phyloP scores from a whole-genome alignment of 2,329 filamentous ascomycete species.

The Chlorencoelia australis region DNA sequence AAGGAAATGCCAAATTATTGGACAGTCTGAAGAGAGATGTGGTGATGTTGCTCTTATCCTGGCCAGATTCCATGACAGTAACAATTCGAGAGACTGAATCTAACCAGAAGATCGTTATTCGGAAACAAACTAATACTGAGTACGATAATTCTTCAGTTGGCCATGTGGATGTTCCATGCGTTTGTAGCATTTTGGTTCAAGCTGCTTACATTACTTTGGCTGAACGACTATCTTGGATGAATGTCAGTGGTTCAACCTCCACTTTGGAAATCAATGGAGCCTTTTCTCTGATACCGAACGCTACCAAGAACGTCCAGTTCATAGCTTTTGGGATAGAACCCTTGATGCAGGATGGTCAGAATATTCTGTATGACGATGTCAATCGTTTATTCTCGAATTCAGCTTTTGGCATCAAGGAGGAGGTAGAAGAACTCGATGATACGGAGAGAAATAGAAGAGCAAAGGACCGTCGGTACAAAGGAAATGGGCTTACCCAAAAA shows the following conservation, averaged over 20 bases:
- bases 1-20: conserved; percentile 51
- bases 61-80: conserved; percentile 46
- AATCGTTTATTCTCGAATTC: conserved; percentile 71
- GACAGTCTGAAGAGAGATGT: conserved; percentile 33
- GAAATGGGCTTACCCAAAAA: conserved; percentile 37
- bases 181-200: conserved; percentile 52
- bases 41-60: conserved; percentile 60
- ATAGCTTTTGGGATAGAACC: conserved; percentile 68
- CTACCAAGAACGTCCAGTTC: conserved; percentile 68
- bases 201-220: conserved; percentile 48
- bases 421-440: conserved; percentile 28
- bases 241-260: conserved; percentile 54
- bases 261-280: conserved; percentile 56
- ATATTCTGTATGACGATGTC: conserved; percentile 64
- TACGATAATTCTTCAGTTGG: neutral
- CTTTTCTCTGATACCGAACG: conserved; percentile 60
- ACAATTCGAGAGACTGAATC: conserved; percentile 41
- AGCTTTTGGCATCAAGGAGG: conserved; percentile 57
- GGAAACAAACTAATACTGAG: conserved; percentile 7
- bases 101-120: conserved; percentile 17
- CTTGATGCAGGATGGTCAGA: conserved; percentile 44
- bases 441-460: conserved; percentile 28
- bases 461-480: conserved; percentile 34
- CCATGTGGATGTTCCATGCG: conserved; percentile 17
- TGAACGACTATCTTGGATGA: conserved; percentile 53